A percentile compares a stretch with the other conserved stretches of the same genome.
phyloP scores from a whole-genome alignment of 2,329 filamentous ascomycete species.

The Xylaria arbuscula region DNA sequence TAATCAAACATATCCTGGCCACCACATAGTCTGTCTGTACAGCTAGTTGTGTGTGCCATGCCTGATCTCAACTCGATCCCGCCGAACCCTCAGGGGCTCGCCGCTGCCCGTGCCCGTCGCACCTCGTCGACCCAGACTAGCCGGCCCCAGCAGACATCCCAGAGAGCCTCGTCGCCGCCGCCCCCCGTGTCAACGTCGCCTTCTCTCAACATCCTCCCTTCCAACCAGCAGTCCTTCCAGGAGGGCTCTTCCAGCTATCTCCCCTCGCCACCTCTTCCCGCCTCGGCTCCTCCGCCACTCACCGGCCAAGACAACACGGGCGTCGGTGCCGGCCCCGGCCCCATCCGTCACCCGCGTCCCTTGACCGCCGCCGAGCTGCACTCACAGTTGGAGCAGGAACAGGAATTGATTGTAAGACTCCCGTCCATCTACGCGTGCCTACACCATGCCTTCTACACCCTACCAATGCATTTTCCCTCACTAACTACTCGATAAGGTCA shows the following conservation, averaged over 20 bases:
- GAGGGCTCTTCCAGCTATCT: constrained; percentile 53
- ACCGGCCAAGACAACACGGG: constrained; percentile 55
- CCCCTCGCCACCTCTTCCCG: constrained; percentile 46
- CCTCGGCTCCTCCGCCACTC: constrained; percentile 45
- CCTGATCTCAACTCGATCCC: constrained; percentile 67
- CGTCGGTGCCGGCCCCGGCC: constrained; percentile 71
- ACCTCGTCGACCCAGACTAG: constrained; percentile 57
- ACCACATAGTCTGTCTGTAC: neutral
- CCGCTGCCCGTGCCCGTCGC: constrained; percentile 58
- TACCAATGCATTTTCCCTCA: neutral
- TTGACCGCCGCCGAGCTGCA: constrained; percentile 91
- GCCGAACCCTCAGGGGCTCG: constrained; percentile 60
- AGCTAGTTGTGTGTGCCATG: constrained; percentile 37
- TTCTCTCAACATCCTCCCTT: constrained; percentile 68
- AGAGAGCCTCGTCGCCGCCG: constrained; percentile 41
- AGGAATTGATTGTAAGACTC: constrained; percentile 75
- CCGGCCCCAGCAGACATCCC: constrained; percentile 40
- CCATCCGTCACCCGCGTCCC: constrained; percentile 85
- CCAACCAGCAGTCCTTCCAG: constrained; percentile 59
- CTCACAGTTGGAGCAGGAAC: constrained; percentile 90
- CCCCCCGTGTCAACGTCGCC: constrained; percentile 52
- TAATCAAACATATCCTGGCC: neutral
- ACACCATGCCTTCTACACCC: constrained; percentile 50
- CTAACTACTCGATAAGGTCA: constrained; percentile 71
- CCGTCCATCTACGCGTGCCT: constrained; percentile 59